Percentiles rank a stretch among this genome's conserved stretches.
These are phyloP conservation scores for Graphilbum fragrans DNA, from an alignment of 2,329 filamentous ascomycete genomes.

Conservation along the genomic window DNA sequence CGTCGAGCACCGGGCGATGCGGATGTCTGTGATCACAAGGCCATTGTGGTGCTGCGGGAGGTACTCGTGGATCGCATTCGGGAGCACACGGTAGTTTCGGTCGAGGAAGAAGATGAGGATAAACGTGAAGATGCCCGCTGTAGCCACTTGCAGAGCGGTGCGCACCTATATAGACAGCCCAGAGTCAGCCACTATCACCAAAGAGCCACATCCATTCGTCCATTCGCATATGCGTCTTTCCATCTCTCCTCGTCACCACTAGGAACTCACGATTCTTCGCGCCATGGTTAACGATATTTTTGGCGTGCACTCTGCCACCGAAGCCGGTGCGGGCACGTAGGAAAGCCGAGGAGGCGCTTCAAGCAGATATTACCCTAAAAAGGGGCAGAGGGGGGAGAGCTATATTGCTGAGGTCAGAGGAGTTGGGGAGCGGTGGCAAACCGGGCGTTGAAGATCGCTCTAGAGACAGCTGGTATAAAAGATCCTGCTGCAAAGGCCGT, in stretches of 20 bases:
- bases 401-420: too few species aligned
- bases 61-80: constrained; percentile 73
- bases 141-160: constrained; percentile 64
- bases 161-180: constrained; percentile 31
- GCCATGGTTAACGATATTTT: constrained; percentile 13
- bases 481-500: background rate
- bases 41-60: constrained; percentile 78
- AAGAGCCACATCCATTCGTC: too few species aligned
- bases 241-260: too few species aligned
- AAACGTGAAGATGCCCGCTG: constrained; percentile 53
- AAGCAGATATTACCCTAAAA: too few species aligned
- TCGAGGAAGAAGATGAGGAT: constrained; percentile 73
- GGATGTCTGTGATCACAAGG: constrained; percentile 75
- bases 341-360: background rate
- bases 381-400: too few species aligned
- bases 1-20: constrained; percentile 61
- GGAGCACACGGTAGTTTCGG: constrained; percentile 76
- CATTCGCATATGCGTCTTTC: too few species aligned
- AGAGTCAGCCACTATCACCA: background rate
- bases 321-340: background rate
- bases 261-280: constrained; percentile 18
- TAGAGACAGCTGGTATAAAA: background rate
- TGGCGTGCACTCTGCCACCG: background rate
- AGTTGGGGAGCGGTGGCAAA: too few species aligned
- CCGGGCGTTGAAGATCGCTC: background rate